Evolutionary conservation across 1,284 basidiomycete genomes (phyloP).

Genomic region (Fomitopsis palustris): DNA sequence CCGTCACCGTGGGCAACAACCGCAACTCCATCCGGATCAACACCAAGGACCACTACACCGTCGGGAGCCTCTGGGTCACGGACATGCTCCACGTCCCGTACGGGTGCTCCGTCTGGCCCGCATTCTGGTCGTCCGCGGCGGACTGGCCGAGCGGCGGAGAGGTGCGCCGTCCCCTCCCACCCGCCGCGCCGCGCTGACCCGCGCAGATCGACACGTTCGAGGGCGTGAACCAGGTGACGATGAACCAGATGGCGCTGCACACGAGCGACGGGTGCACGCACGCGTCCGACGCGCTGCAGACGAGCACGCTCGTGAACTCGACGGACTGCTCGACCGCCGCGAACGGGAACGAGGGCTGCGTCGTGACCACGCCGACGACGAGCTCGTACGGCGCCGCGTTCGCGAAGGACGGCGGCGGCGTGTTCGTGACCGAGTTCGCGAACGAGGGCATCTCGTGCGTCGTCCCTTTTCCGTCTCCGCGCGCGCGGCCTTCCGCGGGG

Average conservation of each 20-base stretch:
- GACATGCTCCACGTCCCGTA: conserved; percentile 70
- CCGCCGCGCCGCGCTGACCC: not conserved
- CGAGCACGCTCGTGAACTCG: conserved; percentile 50
- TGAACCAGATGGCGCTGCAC: conserved; percentile 70
- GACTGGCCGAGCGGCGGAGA: conserved; percentile 61
- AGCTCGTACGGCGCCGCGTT: conserved; percentile 64
- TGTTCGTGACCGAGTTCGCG: conserved; percentile 71
- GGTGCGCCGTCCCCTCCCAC: conserved; percentile 24
- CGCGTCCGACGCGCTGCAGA: conserved; percentile 40
- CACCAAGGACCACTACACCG: conserved; percentile 49
- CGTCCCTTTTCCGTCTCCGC: no score
- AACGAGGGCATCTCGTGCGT: conserved; percentile 59
- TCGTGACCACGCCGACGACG: conserved; percentile 47
- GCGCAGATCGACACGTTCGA: conserved; percentile 69
- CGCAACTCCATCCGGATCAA: conserved; percentile 69
- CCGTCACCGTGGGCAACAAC: conserved; percentile 57
- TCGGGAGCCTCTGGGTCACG: conserved; percentile 66
- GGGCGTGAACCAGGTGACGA: conserved; percentile 60
- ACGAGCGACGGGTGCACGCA: conserved; percentile 59
- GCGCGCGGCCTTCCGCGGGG: no score
- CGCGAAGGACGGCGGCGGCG: conserved; percentile 61
- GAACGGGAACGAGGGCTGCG: conserved; percentile 62
- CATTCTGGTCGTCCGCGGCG: conserved; percentile 61
- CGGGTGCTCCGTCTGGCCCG: conserved; percentile 77
- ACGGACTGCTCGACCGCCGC: conserved; percentile 57